Percentiles rank a stretch among this genome's conserved stretches.
phyloP scores from a whole-genome alignment of 768 basidiomycete species.

The Kondoa subrosea region DNA sequence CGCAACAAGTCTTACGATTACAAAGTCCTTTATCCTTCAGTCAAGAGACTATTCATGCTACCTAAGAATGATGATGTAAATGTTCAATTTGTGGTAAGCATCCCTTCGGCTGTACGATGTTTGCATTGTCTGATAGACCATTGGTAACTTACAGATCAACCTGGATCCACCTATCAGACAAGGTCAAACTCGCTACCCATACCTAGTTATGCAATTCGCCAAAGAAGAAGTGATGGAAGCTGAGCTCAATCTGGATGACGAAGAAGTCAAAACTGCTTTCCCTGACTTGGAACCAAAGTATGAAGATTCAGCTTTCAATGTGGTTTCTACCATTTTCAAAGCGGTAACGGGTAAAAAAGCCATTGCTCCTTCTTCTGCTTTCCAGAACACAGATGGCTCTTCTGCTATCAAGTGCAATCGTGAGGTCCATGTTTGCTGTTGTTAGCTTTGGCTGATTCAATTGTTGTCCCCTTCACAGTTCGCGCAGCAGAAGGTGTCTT shows the following conservation, averaged over 20 bases:
- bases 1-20: constrained; percentile 99
- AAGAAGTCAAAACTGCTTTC: constrained; percentile 38
- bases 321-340: constrained; percentile 84
- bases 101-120: too few relatives aligned
- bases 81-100: constrained; percentile 81
- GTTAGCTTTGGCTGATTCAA: background rate
- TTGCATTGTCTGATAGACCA: background rate
- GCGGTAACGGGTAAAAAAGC: constrained; percentile 81
- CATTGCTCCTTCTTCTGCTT: constrained; percentile 63
- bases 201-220: constrained; percentile 95
- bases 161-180: constrained; percentile 86
- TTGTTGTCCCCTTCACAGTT: background rate
- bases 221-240: constrained; percentile 92
- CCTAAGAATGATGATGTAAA: constrained; percentile 88
- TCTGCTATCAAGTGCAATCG: constrained; percentile 95
- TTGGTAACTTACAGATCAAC: constrained; percentile 45
- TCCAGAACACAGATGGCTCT: constrained; percentile 60
- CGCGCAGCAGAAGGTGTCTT: constrained; percentile 88
- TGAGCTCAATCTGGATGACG: constrained; percentile 73
- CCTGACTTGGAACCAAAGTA: constrained; percentile 74
- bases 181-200: constrained; percentile 94
- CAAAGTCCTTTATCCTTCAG: constrained; percentile 78
- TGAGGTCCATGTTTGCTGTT: constrained; percentile 30
- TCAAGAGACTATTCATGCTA: constrained; percentile 73
- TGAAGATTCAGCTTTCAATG: constrained; percentile 86